Evolutionary conservation across 2,329 filamentous ascomycete genomes (phyloP).

Genomic region (Neophaeococcomyces mojaviensis): DNA sequence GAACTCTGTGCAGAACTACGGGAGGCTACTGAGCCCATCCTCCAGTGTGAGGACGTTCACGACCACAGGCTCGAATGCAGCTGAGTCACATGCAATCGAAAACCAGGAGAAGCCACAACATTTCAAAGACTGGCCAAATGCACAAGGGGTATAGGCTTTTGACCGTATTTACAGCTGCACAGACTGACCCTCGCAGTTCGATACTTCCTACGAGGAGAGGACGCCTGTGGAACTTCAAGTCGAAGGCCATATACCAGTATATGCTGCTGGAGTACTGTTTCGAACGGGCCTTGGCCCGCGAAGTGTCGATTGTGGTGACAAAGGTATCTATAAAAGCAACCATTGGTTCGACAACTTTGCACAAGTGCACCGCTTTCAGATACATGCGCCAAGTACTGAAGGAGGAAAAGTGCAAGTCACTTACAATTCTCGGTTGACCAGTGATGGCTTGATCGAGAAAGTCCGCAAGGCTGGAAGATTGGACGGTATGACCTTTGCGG

Average conservation of each 20-base stretch:
- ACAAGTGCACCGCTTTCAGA: constrained; percentile 65
- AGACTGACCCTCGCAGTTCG: constrained; percentile 46
- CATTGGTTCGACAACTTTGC: constrained; percentile 75
- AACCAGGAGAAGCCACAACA: constrained; percentile 7
- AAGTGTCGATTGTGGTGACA: constrained; percentile 52
- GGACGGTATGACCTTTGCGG: constrained; percentile 57
- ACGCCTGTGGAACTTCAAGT: constrained; percentile 58
- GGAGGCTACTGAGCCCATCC: background rate
- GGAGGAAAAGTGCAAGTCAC: constrained; percentile 42
- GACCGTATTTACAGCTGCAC: constrained; percentile 7
- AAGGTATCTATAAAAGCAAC: constrained; percentile 51
- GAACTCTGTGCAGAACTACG: background rate
- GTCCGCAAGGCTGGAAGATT: constrained; percentile 54
- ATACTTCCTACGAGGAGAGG: constrained; percentile 58
- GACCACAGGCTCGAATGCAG: background rate
- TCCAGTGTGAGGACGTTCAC: background rate
- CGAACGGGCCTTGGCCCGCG: constrained; percentile 65
- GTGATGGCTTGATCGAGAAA: constrained; percentile 54
- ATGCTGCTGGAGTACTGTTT: constrained; percentile 64
- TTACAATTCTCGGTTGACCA: constrained; percentile 65
- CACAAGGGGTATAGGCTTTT: constrained; percentile 37
- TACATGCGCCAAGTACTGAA: constrained; percentile 39
- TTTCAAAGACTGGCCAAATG: constrained; percentile 46
- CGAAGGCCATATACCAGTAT: constrained; percentile 60
- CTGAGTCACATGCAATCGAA: background rate